Evolutionary conservation across 208 protist genomes (phyloP).

Genomic region (Balamuthia mandrillaris): DNA sequence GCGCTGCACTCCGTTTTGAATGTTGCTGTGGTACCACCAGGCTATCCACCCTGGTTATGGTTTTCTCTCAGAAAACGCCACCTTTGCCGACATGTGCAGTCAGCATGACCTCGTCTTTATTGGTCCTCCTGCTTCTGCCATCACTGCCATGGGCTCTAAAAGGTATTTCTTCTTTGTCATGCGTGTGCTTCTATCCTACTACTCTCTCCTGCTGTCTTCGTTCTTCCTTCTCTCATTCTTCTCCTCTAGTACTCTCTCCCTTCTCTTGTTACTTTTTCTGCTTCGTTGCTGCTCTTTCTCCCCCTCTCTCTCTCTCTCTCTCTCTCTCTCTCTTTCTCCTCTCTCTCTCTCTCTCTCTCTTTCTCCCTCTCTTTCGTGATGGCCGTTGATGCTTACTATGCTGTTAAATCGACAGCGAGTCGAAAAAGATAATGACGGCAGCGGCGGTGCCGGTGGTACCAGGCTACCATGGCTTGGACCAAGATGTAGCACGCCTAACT

Average conservation of each 20-base stretch:
- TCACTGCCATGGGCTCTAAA: constrained; percentile 90
- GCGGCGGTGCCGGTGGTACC: constrained; percentile 76
- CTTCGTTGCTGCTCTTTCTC: too few relatives aligned
- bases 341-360: neutral
- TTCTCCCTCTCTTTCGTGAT: neutral
- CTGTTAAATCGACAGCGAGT: neutral
- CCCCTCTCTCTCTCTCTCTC: neutral
- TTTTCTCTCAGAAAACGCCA: constrained; percentile 18
- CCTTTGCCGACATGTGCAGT: constrained; percentile 62
- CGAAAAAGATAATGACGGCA: constrained; percentile 82
- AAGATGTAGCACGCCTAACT: constrained; percentile 53
- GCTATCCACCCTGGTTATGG: constrained; percentile 72
- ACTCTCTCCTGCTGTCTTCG: neutral
- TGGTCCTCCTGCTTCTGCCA: constrained; percentile 86
- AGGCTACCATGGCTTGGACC: constrained; percentile 84
- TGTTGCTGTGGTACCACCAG: constrained; percentile 57
- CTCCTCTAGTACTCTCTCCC: neutral
- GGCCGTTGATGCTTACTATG: neutral
- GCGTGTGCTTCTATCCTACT: neutral
- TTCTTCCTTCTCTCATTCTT: too few relatives aligned
- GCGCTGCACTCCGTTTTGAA: constrained; percentile 55
- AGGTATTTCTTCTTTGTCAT: neutral
- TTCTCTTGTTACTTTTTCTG: neutral
- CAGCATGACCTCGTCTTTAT: constrained; percentile 84
- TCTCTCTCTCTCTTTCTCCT: neutral